Conservation (phyloP, 768 basidiomycete species). For the Suillus discolor region DNA sequence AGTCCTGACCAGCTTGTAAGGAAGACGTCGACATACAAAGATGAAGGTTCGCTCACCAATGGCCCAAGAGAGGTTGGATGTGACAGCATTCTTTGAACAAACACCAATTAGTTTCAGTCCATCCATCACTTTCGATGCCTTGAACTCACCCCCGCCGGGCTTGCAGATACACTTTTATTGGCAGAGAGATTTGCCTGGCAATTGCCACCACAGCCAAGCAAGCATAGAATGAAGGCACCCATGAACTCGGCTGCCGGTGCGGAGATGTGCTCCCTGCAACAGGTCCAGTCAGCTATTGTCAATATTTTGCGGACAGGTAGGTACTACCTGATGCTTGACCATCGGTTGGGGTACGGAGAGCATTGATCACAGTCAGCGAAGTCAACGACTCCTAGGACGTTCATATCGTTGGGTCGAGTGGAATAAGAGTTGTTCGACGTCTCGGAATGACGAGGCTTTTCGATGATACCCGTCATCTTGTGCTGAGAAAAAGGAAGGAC, state of each 20-base stretch:
- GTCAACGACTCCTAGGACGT: constrained; percentile 12
- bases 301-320: constrained; percentile 12
- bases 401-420: constrained; percentile 12
- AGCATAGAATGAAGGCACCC: constrained; percentile 52
- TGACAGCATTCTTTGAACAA: constrained; percentile 43
- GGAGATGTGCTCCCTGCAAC: constrained; percentile 39
- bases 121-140: not conserved
- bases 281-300: not conserved
- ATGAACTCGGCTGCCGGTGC: constrained; percentile 61
- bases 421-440: constrained; percentile 15
- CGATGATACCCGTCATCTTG: constrained; percentile 24
- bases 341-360: constrained; percentile 45
- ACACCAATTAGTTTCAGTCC: not conserved
- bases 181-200: constrained; percentile 53
- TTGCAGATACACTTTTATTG: constrained; percentile 41
- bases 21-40: not conserved
- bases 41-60: constrained; percentile 32
- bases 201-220: constrained; percentile 55
- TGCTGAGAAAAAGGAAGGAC: constrained; percentile 8
- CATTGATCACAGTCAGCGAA: constrained; percentile 37
- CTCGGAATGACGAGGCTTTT: constrained; percentile 26
- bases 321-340: constrained; percentile 50
- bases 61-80: constrained; percentile 59
- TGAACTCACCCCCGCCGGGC: constrained; percentile 50
- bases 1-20: constrained; percentile 34